phyloP scores from a whole-genome alignment of 768 basidiomycete genomes.

The Pleurotus tuber-regium region DNA sequence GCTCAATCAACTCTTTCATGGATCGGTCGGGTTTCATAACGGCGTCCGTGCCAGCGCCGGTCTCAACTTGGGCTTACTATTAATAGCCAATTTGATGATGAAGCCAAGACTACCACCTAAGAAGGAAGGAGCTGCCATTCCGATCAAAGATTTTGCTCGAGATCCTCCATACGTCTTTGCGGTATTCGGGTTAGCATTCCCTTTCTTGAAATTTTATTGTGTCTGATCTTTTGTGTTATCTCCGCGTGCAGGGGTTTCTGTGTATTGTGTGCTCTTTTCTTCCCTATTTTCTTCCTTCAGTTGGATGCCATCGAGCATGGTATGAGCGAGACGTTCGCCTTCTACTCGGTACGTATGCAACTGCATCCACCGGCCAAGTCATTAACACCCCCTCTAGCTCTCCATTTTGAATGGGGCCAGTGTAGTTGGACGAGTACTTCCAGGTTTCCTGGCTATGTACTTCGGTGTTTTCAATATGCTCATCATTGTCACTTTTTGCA shows the following conservation, averaged over 20 bases:
- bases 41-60: conserved; percentile 37
- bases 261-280: conserved; percentile 35
- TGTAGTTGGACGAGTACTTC: conserved; percentile 48
- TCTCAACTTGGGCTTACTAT: conserved; percentile 30
- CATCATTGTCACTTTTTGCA: conserved; percentile 29
- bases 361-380: not conserved
- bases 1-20: conserved; percentile 46
- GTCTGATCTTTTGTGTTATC: too few relatives aligned
- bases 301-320: conserved; percentile 43
- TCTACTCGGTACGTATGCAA: conserved; percentile 39
- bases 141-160: conserved; percentile 23
- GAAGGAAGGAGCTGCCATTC: conserved; percentile 19
- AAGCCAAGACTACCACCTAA: conserved; percentile 33
- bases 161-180: conserved; percentile 28
- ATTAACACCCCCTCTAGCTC: conserved; percentile 27
- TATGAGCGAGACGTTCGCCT: conserved; percentile 38
- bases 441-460: conserved; percentile 37
- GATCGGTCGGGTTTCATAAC: conserved; percentile 34
- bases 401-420: conserved; percentile 55
- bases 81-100: conserved; percentile 31
- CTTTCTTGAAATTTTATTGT: not conserved
- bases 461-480: conserved; percentile 44
- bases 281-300: conserved; percentile 51
- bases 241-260: conserved; percentile 22
- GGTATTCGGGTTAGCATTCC: conserved; percentile 20